Evolutionary conservation across 83 land plant species (phyloP).

Genomic region (Isoetes engelmannii): DNA sequence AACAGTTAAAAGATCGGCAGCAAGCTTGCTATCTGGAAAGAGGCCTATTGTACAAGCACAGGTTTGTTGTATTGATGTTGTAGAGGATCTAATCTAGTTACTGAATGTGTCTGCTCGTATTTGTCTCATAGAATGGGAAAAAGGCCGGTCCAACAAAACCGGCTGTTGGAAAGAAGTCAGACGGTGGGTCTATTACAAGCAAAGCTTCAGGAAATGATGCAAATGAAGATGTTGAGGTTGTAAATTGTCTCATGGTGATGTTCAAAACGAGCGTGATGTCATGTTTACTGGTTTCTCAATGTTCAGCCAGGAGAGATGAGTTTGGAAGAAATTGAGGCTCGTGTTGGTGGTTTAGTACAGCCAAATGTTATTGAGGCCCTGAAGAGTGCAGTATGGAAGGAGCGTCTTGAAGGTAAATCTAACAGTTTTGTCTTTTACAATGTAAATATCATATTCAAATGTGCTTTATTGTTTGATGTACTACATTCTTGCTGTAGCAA

Average conservation of each 20-base stretch:
- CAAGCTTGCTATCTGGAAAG: slow-evolving; percentile 95
- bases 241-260: too few species aligned
- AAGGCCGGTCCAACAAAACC: slow-evolving; percentile 9
- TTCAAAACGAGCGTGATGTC: too few species aligned
- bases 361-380: slow-evolving; percentile 62
- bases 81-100: neutral
- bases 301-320: slow-evolving; percentile 89
- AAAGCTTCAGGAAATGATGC: slow-evolving; percentile 11
- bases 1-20: slow-evolving; percentile 71
- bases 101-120: neutral
- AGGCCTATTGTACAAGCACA: slow-evolving; percentile 43
- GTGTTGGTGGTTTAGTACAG: slow-evolving; percentile 53
- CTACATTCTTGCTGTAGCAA: slow-evolving; percentile 43
- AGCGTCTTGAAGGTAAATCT: slow-evolving; percentile 83
- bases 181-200: slow-evolving; percentile 11
- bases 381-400: slow-evolving; percentile 95
- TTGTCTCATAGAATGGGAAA: slow-evolving; percentile 12
- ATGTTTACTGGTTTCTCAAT: neutral
- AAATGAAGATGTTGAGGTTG: slow-evolving; percentile 33
- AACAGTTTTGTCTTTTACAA: neutral
- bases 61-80: slow-evolving; percentile 33
- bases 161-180: slow-evolving; percentile 13
- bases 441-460: neutral
- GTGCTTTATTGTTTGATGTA: neutral
- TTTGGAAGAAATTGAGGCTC: slow-evolving; percentile 84